Percentiles rank a stretch among this genome's conserved stretches.
Conservation (phyloP, 108 stramenopile genomes). For the Nitzschia sp. region DNA sequence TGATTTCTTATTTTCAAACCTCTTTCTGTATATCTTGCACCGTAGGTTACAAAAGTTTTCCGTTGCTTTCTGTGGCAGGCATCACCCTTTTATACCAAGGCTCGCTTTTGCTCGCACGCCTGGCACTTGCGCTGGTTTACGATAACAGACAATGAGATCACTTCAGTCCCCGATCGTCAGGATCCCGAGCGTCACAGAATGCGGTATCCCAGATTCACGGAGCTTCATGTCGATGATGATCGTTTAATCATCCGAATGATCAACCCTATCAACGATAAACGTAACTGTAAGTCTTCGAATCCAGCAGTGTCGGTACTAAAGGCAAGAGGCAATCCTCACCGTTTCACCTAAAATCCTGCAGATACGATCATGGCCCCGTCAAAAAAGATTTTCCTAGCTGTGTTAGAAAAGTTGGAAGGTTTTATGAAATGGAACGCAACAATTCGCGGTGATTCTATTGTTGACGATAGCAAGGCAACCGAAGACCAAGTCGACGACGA, state of each 20-base stretch:
- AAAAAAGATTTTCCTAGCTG: slow-evolving; percentile 48
- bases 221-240: slow-evolving; percentile 59
- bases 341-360: background rate
- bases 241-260: slow-evolving; percentile 60
- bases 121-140: slow-evolving; percentile 78
- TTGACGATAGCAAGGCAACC: background rate
- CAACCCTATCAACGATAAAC: slow-evolving; percentile 42
- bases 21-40: background rate
- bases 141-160: slow-evolving; percentile 49
- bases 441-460: background rate
- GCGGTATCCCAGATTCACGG: slow-evolving; percentile 56
- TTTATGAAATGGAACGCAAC: slow-evolving; percentile 30
- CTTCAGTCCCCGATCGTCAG: slow-evolving; percentile 56
- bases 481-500: slow-evolving; percentile 14
- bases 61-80: slow-evolving; percentile 68
- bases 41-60: slow-evolving; percentile 14
- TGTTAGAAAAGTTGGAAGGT: slow-evolving; percentile 51
- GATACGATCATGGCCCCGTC: slow-evolving; percentile 60
- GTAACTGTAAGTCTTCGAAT: slow-evolving; percentile 28
- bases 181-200: slow-evolving; percentile 46
- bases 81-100: slow-evolving; percentile 69
- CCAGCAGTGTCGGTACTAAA: background rate
- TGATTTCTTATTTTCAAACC: background rate
- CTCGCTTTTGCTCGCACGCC: slow-evolving; percentile 51
- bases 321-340: background rate